phyloP scores from a whole-genome alignment of 2,329 filamentous ascomycete species.

The Ilyonectria robusta region DNA sequence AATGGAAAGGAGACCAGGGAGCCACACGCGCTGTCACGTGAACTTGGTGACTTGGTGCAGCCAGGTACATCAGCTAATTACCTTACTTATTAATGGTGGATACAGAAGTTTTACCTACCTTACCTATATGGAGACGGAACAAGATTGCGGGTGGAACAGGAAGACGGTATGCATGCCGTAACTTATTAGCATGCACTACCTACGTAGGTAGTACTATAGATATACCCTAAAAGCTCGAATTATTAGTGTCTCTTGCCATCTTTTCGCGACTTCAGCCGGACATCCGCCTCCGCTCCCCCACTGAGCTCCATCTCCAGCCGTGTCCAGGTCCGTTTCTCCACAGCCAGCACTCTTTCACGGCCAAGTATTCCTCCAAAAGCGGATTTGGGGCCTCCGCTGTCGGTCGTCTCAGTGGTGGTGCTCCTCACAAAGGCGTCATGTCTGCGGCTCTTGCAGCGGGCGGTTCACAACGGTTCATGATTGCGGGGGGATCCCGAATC shows the following conservation, averaged over 20 bases:
- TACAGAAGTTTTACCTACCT: too few species aligned
- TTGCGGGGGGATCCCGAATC: conserved; percentile 12
- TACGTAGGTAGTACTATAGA: too few species aligned
- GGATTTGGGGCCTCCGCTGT: conserved; percentile 14
- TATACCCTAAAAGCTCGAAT: not conserved
- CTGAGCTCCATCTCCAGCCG: conserved; percentile 5
- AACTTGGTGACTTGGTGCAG: too few species aligned
- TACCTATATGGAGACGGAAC: too few species aligned
- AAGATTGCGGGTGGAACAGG: too few species aligned
- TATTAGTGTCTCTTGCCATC: conserved; percentile 6
- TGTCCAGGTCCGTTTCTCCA: conserved; percentile 16
- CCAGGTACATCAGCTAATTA: too few species aligned
- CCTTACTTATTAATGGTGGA: too few species aligned
- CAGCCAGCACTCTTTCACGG: conserved; percentile 3
- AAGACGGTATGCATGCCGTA: too few species aligned
- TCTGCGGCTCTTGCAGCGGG: conserved; percentile 1
- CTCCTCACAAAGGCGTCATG: conserved; percentile 10
- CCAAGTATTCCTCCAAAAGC: not conserved
- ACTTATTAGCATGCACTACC: too few species aligned
- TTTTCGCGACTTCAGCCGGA: conserved; percentile 24
- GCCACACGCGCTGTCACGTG: too few species aligned
- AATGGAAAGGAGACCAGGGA: too few species aligned
- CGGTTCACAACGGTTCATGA: not conserved
- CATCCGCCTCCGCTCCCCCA: conserved; percentile 38
- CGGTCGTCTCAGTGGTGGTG: conserved; percentile 4